A percentile compares a stretch with the other conserved stretches of the same genome.
phyloP scores from a whole-genome alignment of 192 early-diverging fungal species.

The Geosiphon pyriformis region DNA sequence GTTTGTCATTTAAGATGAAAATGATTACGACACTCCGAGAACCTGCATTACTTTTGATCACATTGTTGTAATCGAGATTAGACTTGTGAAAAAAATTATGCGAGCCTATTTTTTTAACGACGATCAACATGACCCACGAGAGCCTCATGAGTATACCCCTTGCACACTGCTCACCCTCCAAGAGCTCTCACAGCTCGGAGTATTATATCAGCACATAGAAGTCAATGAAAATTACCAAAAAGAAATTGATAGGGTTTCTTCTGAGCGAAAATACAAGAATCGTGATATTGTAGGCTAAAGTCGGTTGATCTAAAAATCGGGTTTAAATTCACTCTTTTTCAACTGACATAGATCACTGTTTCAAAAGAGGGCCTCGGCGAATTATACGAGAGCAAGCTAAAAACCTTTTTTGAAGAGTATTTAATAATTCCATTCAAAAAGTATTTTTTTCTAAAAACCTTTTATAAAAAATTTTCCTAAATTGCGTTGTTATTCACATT shows the following conservation, averaged over 20 bases:
- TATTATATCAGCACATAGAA: conserved; percentile 65
- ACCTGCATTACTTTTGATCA: no score
- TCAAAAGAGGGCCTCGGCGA: conserved; percentile 72
- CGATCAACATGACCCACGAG: conserved; percentile 62
- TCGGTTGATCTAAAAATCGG: background rate
- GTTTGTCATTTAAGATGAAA: no score
- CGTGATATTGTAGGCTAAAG: conserved; percentile 61
- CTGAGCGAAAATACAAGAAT: conserved; percentile 85
- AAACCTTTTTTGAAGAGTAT: conserved; percentile 85
- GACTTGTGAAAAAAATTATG: no score
- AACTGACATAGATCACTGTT: conserved; percentile 60
- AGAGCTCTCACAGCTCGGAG: conserved; percentile 64
- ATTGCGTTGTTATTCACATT: conserved; percentile 12
- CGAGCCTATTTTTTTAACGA: conserved; percentile 77
- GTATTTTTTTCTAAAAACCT: background rate
- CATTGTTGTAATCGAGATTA: no score
- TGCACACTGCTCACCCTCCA: conserved; percentile 56
- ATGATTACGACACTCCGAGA: no score
- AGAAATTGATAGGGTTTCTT: conserved; percentile 62
- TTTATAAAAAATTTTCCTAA: conserved; percentile 2
- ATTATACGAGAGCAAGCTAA: conserved; percentile 88
- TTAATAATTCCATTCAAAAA: conserved; percentile 16
- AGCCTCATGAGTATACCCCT: conserved; percentile 70
- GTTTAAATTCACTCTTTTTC: background rate
- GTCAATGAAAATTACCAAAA: conserved; percentile 50